These are phyloP conservation scores for Cardamine chenopodiifolia DNA, from an alignment of 345 rosid species.

Conservation along the genomic window DNA sequence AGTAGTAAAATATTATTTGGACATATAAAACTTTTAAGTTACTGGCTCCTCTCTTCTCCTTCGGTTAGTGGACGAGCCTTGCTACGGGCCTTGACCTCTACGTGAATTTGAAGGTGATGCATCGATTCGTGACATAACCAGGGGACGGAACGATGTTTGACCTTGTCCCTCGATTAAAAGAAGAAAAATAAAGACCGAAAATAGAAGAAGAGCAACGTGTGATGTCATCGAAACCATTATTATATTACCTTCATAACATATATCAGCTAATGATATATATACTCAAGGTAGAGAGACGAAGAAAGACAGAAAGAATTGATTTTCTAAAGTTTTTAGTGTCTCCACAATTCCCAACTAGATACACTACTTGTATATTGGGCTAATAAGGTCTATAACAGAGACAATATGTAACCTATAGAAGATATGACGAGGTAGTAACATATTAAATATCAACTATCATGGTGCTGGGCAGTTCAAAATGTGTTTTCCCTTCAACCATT, in stretches of 20 bases:
- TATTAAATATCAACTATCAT: neutral
- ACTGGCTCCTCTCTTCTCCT: neutral
- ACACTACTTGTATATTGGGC: neutral
- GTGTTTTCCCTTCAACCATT: no score
- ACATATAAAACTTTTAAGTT: neutral
- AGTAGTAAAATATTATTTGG: neutral
- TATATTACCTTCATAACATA: neutral
- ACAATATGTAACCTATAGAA: neutral
- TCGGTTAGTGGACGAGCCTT: neutral
- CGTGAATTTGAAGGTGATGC: neutral
- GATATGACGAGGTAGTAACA: no score
- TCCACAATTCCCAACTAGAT: no score
- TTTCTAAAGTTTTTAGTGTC: neutral
- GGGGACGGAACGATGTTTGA: neutral
- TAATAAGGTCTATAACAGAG: neutral
- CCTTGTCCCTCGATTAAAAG: neutral
- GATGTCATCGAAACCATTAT: neutral
- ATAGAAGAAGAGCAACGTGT: neutral
- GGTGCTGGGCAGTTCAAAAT: no score
- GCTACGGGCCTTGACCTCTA: conserved; percentile 9
- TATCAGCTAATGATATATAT: neutral
- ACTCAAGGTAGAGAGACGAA: neutral
- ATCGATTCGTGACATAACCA: neutral
- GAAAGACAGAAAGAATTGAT: neutral
- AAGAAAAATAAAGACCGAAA: neutral